These are phyloP conservation scores for Naumovozyma castellii DNA, from an alignment of 805 yeast genomes.

Conservation along the genomic window DNA sequence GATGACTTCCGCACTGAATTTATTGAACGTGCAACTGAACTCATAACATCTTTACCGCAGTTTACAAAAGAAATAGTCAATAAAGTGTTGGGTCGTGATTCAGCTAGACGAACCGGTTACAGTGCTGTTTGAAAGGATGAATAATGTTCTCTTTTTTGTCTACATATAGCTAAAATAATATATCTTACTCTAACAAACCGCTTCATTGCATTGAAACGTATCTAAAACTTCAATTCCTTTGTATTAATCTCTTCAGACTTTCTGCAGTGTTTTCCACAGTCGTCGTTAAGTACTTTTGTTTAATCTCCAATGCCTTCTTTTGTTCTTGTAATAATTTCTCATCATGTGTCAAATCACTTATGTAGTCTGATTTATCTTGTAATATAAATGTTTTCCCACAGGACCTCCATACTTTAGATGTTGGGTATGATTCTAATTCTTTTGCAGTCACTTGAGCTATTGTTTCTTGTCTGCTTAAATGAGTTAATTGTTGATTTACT, in stretches of 20 bases:
- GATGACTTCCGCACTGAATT: slow-evolving; percentile 70
- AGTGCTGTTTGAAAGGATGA: slow-evolving; percentile 68
- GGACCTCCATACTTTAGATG: slow-evolving; percentile 67
- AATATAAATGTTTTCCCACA: slow-evolving; percentile 66
- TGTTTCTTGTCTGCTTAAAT: slow-evolving; percentile 30
- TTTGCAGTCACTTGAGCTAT: slow-evolving; percentile 47
- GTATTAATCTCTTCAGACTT: slow-evolving; percentile 43
- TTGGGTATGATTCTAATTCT: slow-evolving; percentile 43
- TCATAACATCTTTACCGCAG: slow-evolving; percentile 51
- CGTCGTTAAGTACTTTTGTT: slow-evolving; percentile 62
- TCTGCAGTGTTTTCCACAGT: slow-evolving; percentile 67
- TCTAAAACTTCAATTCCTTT: slow-evolving; percentile 5
- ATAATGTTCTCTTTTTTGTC: too few species aligned
- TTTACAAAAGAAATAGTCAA: slow-evolving; percentile 59
- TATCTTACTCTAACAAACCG: slow-evolving; percentile 2
- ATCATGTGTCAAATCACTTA: slow-evolving; percentile 41
- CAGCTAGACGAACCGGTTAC: slow-evolving; percentile 68
- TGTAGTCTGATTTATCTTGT: slow-evolving; percentile 36
- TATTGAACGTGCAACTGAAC: slow-evolving; percentile 53
- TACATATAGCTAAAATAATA: slow-evolving; percentile 4
- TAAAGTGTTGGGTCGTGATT: slow-evolving; percentile 50
- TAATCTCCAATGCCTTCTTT: slow-evolving; percentile 51
- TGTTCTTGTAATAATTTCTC: slow-evolving; percentile 48
- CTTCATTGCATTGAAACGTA: not conserved
- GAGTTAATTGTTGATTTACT: slow-evolving; percentile 23